Evolutionary conservation across 1,284 basidiomycete species (phyloP).

Genomic region (Leccinum fallax): DNA sequence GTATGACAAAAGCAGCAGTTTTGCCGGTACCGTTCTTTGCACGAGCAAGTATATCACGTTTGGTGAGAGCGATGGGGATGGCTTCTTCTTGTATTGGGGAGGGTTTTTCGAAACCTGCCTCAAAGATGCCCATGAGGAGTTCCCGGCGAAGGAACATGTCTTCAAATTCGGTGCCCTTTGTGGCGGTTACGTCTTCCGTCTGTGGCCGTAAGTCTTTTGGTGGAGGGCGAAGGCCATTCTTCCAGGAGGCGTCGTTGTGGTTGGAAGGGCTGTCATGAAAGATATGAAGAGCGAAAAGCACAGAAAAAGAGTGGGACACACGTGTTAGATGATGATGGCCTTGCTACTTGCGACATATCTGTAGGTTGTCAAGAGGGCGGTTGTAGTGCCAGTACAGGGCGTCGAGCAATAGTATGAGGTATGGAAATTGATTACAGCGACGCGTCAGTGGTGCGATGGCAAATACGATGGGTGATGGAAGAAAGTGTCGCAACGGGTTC

Average conservation of each 20-base stretch:
- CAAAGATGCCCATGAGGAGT: constrained; percentile 92
- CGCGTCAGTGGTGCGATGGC: constrained; percentile 21
- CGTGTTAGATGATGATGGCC: constrained; percentile 46
- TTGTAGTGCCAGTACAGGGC: constrained; percentile 15
- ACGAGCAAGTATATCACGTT: constrained; percentile 90
- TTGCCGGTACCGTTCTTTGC: constrained; percentile 93
- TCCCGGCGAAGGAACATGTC: constrained; percentile 81
- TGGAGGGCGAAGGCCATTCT: constrained; percentile 77
- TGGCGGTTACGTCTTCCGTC: constrained; percentile 92
- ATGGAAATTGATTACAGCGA: constrained; percentile 25
- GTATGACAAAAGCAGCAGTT: constrained; percentile 98
- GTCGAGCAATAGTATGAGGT: constrained; percentile 18
- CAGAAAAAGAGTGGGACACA: constrained; percentile 25
- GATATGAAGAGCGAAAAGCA: constrained; percentile 11
- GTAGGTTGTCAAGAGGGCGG: constrained; percentile 11
- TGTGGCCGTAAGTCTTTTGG: constrained; percentile 91
- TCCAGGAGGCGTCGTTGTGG: constrained; percentile 57
- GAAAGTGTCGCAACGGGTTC: constrained; percentile 15
- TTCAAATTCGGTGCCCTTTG: constrained; percentile 92
- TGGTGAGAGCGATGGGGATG: constrained; percentile 85
- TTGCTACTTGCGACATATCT: constrained; percentile 44
- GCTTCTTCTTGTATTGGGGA: constrained; percentile 99
- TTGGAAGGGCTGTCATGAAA: constrained; percentile 25
- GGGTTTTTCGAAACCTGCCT: constrained; percentile 95
- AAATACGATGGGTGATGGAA: constrained; percentile 13